Evolutionary conservation across 2,329 filamentous ascomycete genomes (phyloP), one percentile per base, ranked within the genome.

Genomic region (Xylariales sp.): DNA sequence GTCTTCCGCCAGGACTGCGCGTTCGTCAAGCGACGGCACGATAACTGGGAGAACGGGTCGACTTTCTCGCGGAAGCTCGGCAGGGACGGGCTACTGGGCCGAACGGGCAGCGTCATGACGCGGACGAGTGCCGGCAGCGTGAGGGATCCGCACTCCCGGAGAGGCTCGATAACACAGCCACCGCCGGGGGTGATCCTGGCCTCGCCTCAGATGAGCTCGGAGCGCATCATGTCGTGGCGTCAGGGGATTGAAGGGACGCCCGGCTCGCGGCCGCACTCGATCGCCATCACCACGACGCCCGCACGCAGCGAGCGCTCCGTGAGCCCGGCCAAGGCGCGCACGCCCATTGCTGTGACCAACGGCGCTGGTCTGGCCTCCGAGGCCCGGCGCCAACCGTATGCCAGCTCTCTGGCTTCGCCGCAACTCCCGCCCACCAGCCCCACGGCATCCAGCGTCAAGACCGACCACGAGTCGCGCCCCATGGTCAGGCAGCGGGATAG

Each of bases 1-100:
- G 85, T 97, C 1, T 96, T 96, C 56, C 79, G 93, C 15, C 91
- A 97, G 60, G 93, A 98, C 57, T 96, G 91, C 56, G 93, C 91
- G 0, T 88, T 77, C 50, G 63, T 72, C 33, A 95, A 95, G 61
- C 81, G 91, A 5, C 75, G 78, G 39, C 76, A 81, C 40, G 87
- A 89, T 39, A 77, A 74, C 25, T 91, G 84, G 83, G 88, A 95
- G 49, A 80, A 83, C 0, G 75, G 76, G 1, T 91, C 85, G 13
- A 79, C 79, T 6, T 85, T 95, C 50, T 89, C 86, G 8, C 81
- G 79, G 46, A 81, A 79, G 50, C 63, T 87, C 11, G 72, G 70
- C 5, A 75, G 72, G 37, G 73, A 74, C 17, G 78, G 76, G 23
- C 69, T 87, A 2, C 61, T 78, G 5, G 75, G 71, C 7, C 68